phyloP scores from a whole-genome alignment of 2,329 filamentous ascomycete genomes.

The Eurotiales sp. region DNA sequence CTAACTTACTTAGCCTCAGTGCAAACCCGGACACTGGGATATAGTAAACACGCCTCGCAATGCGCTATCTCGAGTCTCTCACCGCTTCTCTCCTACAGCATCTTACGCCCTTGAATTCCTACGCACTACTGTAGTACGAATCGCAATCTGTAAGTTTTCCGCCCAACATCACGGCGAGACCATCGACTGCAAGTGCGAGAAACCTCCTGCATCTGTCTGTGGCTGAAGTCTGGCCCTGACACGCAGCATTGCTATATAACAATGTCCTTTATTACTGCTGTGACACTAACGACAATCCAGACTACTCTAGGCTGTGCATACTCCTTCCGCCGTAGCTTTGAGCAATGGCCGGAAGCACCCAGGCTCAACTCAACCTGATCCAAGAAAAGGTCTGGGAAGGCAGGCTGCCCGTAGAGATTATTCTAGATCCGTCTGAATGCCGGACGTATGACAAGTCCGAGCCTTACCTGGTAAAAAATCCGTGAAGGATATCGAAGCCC shows the following conservation, averaged over 20 bases:
- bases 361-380: conserved; percentile 28
- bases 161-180: background rate
- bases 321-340: background rate
- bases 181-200: background rate
- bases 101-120: background rate
- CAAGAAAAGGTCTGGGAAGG: conserved; percentile 56
- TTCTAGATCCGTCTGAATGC: conserved; percentile 57
- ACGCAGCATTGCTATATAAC: too few species aligned
- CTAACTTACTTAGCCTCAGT: background rate
- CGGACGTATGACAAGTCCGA: conserved; percentile 58
- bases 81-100: background rate
- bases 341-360: conserved; percentile 14
- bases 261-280: background rate
- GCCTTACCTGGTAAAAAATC: conserved; percentile 53
- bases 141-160: background rate
- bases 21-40: background rate
- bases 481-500: background rate
- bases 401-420: conserved; percentile 57
- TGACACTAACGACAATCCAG: background rate
- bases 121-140: background rate
- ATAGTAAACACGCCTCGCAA: too few species aligned
- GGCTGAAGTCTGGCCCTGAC: too few species aligned
- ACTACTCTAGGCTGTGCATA: background rate
- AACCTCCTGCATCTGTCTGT: background rate
- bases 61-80: background rate